A percentile compares a stretch with the other conserved stretches of the same genome.
These are phyloP conservation scores for Cucurbita maxima DNA, from an alignment of 306 rosid genomes.

Conservation along the genomic window DNA sequence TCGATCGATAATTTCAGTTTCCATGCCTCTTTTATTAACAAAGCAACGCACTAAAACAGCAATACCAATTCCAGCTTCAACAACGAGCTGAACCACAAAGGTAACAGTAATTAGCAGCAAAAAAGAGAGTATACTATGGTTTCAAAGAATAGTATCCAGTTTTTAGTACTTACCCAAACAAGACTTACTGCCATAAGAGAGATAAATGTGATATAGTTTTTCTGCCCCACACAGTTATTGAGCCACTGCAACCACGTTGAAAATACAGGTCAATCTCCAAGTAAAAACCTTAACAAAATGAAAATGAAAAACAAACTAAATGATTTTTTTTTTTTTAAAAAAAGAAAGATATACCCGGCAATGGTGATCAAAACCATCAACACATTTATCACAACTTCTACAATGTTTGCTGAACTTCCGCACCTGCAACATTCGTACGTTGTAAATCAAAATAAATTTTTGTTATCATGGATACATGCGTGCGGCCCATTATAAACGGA, in stretches of 20 bases:
- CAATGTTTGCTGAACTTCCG: constrained; percentile 96
- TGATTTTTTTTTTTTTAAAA: not conserved
- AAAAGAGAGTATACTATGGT: not conserved
- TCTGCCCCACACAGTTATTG: constrained; percentile 91
- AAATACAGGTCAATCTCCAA: constrained; percentile 18
- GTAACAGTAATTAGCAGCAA: not conserved
- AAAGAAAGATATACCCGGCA: constrained; percentile 53
- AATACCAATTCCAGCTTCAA: constrained; percentile 91
- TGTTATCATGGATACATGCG: not conserved
- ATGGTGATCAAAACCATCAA: constrained; percentile 96
- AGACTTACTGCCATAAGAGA: constrained; percentile 89
- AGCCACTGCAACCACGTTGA: constrained; percentile 77
- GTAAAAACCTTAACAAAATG: not conserved
- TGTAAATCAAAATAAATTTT: not conserved
- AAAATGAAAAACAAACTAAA: constrained; percentile 10
- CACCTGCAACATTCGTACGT: constrained; percentile 41
- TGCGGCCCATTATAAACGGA: not conserved
- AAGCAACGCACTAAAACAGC: constrained; percentile 88
- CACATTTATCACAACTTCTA: constrained; percentile 97
- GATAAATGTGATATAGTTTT: constrained; percentile 74
- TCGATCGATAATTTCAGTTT: constrained; percentile 70
- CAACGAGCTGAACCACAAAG: constrained; percentile 47
- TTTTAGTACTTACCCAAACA: constrained; percentile 57
- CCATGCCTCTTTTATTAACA: constrained; percentile 75
- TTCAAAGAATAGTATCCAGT: not conserved